These are phyloP conservation scores for Tuber aestivum DNA, from an alignment of 495 filamentous ascomycete species.

Conservation along the genomic window DNA sequence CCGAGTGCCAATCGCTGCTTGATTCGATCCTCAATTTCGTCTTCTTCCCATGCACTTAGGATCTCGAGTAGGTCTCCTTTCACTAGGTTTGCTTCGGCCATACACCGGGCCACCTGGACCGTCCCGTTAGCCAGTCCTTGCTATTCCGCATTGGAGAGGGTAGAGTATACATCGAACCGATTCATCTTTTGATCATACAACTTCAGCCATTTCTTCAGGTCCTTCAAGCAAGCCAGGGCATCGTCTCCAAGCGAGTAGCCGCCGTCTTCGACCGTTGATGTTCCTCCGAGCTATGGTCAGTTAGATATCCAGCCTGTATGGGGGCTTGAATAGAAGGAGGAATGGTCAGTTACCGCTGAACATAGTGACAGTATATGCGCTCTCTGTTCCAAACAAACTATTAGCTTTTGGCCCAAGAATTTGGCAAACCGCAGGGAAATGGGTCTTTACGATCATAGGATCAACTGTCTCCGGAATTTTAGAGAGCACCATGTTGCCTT, in stretches of 20 bases:
- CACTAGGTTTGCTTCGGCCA: slow-evolving; percentile 89
- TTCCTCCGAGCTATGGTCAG: slow-evolving; percentile 64
- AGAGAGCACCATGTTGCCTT: neutral
- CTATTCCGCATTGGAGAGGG: neutral
- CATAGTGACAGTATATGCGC: slow-evolving; percentile 29
- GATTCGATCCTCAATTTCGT: slow-evolving; percentile 57
- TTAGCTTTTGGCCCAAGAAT: slow-evolving; percentile 7
- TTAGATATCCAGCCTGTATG: slow-evolving; percentile 8
- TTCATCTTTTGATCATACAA: slow-evolving; percentile 92
- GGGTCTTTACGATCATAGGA: slow-evolving; percentile 25
- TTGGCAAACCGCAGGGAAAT: neutral
- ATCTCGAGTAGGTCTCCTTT: slow-evolving; percentile 86
- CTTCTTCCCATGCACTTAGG: slow-evolving; percentile 67
- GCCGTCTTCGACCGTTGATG: slow-evolving; percentile 71
- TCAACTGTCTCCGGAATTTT: slow-evolving; percentile 26
- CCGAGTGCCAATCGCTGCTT: slow-evolving; percentile 76
- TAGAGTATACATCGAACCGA: slow-evolving; percentile 68
- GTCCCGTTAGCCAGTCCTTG: slow-evolving; percentile 2
- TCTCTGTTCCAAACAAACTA: slow-evolving; percentile 13
- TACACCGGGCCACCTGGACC: slow-evolving; percentile 60
- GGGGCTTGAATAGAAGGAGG: neutral
- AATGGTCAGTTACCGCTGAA: slow-evolving; percentile 26
- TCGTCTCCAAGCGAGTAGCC: slow-evolving; percentile 88
- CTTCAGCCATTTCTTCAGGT: slow-evolving; percentile 88
- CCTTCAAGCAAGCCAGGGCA: slow-evolving; percentile 81